Evolutionary conservation across 1,139 yeast genomes (phyloP).

Genomic region (Yamadazyma spencermartinsiae): DNA sequence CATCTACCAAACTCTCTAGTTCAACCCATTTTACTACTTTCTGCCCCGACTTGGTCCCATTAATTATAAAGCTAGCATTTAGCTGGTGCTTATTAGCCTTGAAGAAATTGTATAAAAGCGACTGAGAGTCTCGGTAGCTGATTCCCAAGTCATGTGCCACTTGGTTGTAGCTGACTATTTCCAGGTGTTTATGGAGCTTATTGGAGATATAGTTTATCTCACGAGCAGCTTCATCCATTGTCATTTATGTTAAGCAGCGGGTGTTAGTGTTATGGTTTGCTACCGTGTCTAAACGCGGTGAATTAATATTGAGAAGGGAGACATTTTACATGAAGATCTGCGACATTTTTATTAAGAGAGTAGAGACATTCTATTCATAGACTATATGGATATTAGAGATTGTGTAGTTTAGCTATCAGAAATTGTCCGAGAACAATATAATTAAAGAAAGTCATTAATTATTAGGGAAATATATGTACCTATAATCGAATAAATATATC

Average conservation of each 20-base stretch:
- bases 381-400: too few relatives aligned
- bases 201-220: constrained; percentile 34
- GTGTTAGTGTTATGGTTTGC: too few relatives aligned
- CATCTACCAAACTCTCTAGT: constrained; percentile 20
- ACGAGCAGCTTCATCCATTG: constrained; percentile 32
- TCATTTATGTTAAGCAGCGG: too few relatives aligned
- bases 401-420: too few relatives aligned
- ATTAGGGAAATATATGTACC: too few relatives aligned
- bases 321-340: too few relatives aligned
- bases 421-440: too few relatives aligned
- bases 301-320: too few relatives aligned
- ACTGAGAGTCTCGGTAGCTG: constrained; percentile 24
- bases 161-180: constrained; percentile 13
- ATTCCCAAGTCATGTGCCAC: constrained; percentile 10
- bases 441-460: too few relatives aligned
- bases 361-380: too few relatives aligned
- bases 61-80: constrained; percentile 35
- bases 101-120: constrained; percentile 32
- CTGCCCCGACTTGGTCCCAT: constrained; percentile 22
- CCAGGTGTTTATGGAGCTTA: constrained; percentile 21
- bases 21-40: constrained; percentile 24
- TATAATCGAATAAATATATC: background rate
- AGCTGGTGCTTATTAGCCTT: constrained; percentile 30
- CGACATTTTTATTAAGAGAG: too few relatives aligned
- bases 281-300: too few relatives aligned